Percentiles rank a stretch among this genome's conserved stretches.
Conservation (phyloP, 1,284 basidiomycete species). For the Trichosporon inkin region DNA sequence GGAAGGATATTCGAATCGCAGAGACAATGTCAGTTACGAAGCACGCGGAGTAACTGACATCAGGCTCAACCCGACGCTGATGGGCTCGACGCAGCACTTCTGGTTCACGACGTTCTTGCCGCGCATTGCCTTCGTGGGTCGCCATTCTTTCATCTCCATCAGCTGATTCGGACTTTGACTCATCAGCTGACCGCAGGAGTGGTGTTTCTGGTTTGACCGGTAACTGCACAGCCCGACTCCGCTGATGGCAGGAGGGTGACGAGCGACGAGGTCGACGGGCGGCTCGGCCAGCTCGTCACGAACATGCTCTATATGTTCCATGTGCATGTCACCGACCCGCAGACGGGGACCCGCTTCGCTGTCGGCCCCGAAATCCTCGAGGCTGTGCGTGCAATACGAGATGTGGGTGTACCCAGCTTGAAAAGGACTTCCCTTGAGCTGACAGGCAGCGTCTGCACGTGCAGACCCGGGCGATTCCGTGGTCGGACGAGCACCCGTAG, state of each 20-base stretch:
- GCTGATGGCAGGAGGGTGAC: conserved; percentile 16
- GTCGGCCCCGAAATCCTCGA: conserved; percentile 14
- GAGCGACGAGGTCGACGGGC: conserved; percentile 16
- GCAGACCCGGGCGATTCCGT: conserved; percentile 10
- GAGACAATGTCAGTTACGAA: conserved; percentile 16
- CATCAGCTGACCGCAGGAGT: conserved; percentile 14
- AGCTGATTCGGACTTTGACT: too few species aligned
- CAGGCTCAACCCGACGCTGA: conserved; percentile 17
- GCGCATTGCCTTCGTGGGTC: conserved; percentile 16
- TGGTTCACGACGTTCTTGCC: conserved; percentile 22
- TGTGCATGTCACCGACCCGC: neutral
- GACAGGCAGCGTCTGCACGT: conserved; percentile 16
- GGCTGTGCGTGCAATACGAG: conserved; percentile 19
- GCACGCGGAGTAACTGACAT: neutral
- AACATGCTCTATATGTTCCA: conserved; percentile 22
- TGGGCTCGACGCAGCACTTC: conserved; percentile 12
- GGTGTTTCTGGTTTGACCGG: conserved; percentile 28
- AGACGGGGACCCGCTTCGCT: neutral
- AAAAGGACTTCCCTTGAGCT: neutral
- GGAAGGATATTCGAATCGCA: conserved; percentile 23
- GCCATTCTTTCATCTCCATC: neutral
- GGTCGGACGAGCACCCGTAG: conserved; percentile 22
- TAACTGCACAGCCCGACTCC: neutral
- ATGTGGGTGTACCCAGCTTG: conserved; percentile 10
- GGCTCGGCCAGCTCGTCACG: conserved; percentile 13